A percentile compares a stretch with the other conserved stretches of the same genome.
phyloP scores from a whole-genome alignment of 805 yeast genomes.

The Wickerhamiella slavikovae region DNA sequence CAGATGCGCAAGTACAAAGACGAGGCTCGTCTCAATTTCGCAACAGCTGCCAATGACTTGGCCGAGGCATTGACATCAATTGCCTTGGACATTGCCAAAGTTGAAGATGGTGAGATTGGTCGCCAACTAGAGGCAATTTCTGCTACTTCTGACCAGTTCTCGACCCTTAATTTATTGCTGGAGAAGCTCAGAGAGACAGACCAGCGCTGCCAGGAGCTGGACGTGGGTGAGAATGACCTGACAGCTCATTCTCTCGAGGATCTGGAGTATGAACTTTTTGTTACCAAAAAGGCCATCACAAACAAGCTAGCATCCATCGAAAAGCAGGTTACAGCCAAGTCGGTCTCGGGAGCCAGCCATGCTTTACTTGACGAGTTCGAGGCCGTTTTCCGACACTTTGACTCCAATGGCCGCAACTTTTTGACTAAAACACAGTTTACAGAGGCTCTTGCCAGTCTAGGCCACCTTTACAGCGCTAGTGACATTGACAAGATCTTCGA shows the following conservation, averaged over 20 bases:
- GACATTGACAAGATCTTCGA: slow-evolving; percentile 22
- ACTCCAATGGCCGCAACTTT: slow-evolving; percentile 14
- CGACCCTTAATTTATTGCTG: slow-evolving; percentile 17
- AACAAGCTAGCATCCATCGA: slow-evolving; percentile 25
- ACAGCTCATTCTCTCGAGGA: slow-evolving; percentile 20
- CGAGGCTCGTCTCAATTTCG: slow-evolving; percentile 16
- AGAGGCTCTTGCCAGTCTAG: slow-evolving; percentile 24
- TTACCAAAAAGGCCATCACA: slow-evolving; percentile 20
- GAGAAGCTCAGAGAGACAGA: slow-evolving; percentile 14
- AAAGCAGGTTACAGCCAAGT: slow-evolving; percentile 20
- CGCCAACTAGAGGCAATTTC: slow-evolving; percentile 20
- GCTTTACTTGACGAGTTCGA: slow-evolving; percentile 24
- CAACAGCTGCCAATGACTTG: slow-evolving; percentile 17
- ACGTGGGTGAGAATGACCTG: slow-evolving; percentile 21
- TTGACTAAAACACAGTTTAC: slow-evolving; percentile 24
- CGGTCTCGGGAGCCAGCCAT: slow-evolving; percentile 17
- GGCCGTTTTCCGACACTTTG: slow-evolving; percentile 24
- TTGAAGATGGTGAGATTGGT: slow-evolving; percentile 21
- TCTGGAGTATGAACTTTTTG: slow-evolving; percentile 19
- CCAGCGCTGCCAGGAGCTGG: slow-evolving; percentile 16
- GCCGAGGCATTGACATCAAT: slow-evolving; percentile 13
- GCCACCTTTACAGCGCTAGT: slow-evolving; percentile 18
- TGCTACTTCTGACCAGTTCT: slow-evolving; percentile 18
- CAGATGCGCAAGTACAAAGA: too few relatives aligned
- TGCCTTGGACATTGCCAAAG: slow-evolving; percentile 13